Conservation (phyloP, 805 yeast genomes). For the Candida ulmi region DNA sequence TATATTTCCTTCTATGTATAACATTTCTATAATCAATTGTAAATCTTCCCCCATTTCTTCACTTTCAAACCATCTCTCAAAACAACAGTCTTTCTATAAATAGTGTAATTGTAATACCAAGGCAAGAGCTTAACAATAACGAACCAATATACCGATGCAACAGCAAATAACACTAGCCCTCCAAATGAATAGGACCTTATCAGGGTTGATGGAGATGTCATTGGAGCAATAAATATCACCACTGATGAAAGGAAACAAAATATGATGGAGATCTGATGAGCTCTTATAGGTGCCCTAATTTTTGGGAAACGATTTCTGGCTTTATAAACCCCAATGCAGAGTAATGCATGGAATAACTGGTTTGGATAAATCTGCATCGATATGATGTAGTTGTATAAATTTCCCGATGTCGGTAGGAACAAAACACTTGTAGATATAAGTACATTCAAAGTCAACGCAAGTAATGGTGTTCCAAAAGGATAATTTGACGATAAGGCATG, state of each 20-base stretch:
- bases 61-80: conserved; percentile 6
- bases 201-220: conserved; percentile 7
- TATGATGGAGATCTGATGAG: conserved; percentile 27
- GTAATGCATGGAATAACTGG: conserved; percentile 42
- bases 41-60: conserved; percentile 6
- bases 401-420: conserved; percentile 25
- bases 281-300: conserved; percentile 42
- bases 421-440: conserved; percentile 26
- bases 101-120: conserved; percentile 5
- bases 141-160: conserved; percentile 30
- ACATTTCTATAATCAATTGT: too few species aligned
- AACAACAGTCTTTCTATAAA: conserved; percentile 5
- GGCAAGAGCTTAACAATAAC: conserved; percentile 11
- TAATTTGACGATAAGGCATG: conserved; percentile 45
- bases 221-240: conserved; percentile 8
- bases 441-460: conserved; percentile 34
- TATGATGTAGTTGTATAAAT: conserved; percentile 34
- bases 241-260: conserved; percentile 10
- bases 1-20: too few species aligned
- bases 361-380: conserved; percentile 41
- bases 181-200: conserved; percentile 11
- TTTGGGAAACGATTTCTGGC: conserved; percentile 43
- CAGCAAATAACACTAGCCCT: conserved; percentile 40
- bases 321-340: conserved; percentile 51
- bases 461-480: conserved; percentile 52